Base-by-base conservation (phyloP, 441 rosid species). In the Brassica hybrid region DNA sequence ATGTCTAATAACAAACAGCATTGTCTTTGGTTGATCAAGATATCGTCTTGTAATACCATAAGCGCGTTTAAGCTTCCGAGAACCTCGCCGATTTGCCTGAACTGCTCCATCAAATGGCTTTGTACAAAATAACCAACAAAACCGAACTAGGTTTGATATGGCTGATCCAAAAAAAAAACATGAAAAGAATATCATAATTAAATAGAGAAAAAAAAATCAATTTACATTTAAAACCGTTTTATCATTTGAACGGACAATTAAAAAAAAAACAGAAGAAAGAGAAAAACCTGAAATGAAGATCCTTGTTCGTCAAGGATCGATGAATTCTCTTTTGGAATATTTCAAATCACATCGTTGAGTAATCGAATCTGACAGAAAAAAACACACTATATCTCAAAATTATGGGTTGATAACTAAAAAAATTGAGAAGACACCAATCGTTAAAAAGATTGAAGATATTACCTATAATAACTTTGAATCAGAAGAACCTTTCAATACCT, bases 31-130 rank as follows among this genome's bases (percentile, higher is more conserved):
- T 96, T 96, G 87, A 96, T 90, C 34, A 79, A 87, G 69, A 87
- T 85, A 1, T 87, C 91, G 27, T 83, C 86, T 72, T 88, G 93
- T 83, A 96, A 85, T 45, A 94, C 94, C 96, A 94, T 92, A 6
- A 91, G 62, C 62, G 98, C 94, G 73, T 89, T 92, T 76, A 94
- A 78, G 81, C 98, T 90, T 65, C 99, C 98, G 25, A 92, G 72
- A 45, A 88, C 97, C 87, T 91, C 98, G 10, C 99, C 97, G 5
- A 94, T 83, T 80, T 94, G 96, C 74, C 99, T 81, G 82, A 96
- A 96, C 67, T 91, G 98, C 77, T 96, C 98, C 99, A 78, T 78
- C 41, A 50, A 27, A 65, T n/a, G 27, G 59, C 65, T n/a, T 72
- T 62, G 21, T 63, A 16, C 2, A 57, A 18, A 57, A 27, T 0